Percentiles rank a stretch among this genome's conserved stretches.
Evolutionary conservation across 2,329 filamentous ascomycete genomes (phyloP).

Genomic region (Aspergillus uvarum): DNA sequence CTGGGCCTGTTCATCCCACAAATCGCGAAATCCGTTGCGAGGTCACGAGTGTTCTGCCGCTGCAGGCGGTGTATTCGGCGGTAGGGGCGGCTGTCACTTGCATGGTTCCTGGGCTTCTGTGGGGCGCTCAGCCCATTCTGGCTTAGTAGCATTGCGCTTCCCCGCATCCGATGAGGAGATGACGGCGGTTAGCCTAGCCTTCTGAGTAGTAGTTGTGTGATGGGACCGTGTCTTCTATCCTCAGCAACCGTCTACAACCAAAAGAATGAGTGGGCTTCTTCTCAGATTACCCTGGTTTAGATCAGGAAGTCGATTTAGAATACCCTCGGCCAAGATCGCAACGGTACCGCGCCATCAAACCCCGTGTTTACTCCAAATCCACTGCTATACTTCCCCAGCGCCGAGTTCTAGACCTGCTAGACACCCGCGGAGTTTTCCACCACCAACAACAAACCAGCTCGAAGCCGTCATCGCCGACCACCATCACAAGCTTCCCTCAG

Average conservation of each 20-base stretch:
- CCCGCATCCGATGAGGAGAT: no score
- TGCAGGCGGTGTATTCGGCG: not conserved
- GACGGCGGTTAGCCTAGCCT: no score
- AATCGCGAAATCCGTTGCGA: not conserved
- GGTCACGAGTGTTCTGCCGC: not conserved
- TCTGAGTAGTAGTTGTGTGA: no score
- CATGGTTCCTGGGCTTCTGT: not conserved
- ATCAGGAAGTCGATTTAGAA: not conserved
- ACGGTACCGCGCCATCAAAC: not conserved
- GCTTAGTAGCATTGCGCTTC: no score
- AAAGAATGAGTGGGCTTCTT: not conserved
- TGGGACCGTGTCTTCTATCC: no score
- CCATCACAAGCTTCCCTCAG: slow-evolving; percentile 30
- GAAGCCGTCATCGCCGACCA: not conserved
- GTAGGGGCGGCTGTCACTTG: not conserved
- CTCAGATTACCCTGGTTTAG: not conserved
- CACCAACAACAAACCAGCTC: not conserved
- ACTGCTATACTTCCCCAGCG: not conserved
- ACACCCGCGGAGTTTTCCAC: not conserved
- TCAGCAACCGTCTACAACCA: not conserved
- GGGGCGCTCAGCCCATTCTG: not conserved
- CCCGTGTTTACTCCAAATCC: not conserved
- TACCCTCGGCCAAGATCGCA: not conserved
- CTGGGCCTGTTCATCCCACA: not conserved
- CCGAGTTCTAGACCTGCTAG: not conserved